phyloP scores from a whole-genome alignment of 192 early-diverging fungal species.

The Dimargaris cristalligena region DNA sequence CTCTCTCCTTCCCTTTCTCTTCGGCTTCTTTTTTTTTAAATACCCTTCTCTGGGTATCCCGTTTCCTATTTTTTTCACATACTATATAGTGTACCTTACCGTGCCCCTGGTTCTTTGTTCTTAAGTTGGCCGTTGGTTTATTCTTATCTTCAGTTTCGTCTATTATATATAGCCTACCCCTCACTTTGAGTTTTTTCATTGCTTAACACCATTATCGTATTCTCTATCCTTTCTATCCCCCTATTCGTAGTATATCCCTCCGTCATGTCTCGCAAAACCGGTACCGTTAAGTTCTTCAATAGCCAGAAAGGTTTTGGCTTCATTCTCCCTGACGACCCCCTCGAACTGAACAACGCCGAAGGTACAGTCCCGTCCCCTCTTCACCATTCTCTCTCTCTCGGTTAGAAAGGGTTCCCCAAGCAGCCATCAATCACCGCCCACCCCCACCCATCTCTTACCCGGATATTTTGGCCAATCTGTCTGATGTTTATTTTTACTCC shows the following conservation, averaged over 20 bases:
- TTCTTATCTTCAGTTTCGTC: conserved; percentile 3
- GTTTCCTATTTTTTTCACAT: not conserved
- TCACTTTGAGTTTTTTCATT: conserved; percentile 5
- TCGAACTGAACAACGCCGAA: conserved; percentile 44
- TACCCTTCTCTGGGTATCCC: not conserved
- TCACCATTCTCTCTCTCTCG: too few relatives aligned
- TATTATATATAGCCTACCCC: conserved; percentile 1
- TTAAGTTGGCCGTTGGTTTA: not conserved
- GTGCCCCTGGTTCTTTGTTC: not conserved
- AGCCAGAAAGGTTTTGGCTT: conserved; percentile 79
- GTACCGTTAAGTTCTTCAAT: conserved; percentile 76
- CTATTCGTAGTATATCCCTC: too few relatives aligned
- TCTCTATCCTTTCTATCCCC: too few relatives aligned
- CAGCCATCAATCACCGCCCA: too few relatives aligned
- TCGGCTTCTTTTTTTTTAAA: not conserved
- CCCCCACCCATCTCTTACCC: too few relatives aligned
- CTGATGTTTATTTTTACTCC: too few relatives aligned
- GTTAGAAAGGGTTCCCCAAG: too few relatives aligned
- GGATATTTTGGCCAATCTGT: too few relatives aligned
- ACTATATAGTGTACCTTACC: not conserved
- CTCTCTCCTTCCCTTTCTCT: conserved; percentile 2
- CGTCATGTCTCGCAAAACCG: conserved; percentile 23
- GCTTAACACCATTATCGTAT: too few relatives aligned
- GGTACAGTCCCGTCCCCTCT: conserved; percentile 29
- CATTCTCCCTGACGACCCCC: conserved; percentile 53